Evolutionary conservation across 2,329 filamentous ascomycete species (phyloP).

Genomic region (Colletotrichum lentis): DNA sequence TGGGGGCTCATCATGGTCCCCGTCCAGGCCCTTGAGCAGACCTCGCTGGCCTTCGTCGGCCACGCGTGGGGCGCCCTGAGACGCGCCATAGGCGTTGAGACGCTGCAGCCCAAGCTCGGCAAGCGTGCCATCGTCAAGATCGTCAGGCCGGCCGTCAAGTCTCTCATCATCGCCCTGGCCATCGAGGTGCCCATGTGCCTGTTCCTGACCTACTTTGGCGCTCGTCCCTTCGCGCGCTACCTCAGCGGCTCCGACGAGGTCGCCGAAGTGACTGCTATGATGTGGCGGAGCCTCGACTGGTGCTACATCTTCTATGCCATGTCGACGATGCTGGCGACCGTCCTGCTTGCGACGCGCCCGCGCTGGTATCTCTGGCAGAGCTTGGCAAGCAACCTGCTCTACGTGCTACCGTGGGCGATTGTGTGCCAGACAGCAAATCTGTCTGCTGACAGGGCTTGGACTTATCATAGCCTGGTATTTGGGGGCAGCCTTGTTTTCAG

Average conservation of each 20-base stretch:
- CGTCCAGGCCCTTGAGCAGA: slow-evolving; percentile 71
- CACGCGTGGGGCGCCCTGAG: slow-evolving; percentile 69
- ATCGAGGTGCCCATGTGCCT: slow-evolving; percentile 71
- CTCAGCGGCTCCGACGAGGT: slow-evolving; percentile 66
- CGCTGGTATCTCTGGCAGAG: slow-evolving; percentile 75
- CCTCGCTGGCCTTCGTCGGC: slow-evolving; percentile 70
- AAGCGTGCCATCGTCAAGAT: slow-evolving; percentile 49
- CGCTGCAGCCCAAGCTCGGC: slow-evolving; percentile 37
- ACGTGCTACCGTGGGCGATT: slow-evolving; percentile 76
- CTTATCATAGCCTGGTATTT: slow-evolving; percentile 72
- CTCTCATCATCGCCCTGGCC: slow-evolving; percentile 60
- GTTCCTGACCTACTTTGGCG: slow-evolving; percentile 67
- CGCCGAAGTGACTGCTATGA: slow-evolving; percentile 67
- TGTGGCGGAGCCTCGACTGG: slow-evolving; percentile 71
- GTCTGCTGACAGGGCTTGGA: slow-evolving; percentile 67
- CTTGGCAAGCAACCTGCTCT: slow-evolving; percentile 71
- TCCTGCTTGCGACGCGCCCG: slow-evolving; percentile 70
- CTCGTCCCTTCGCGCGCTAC: slow-evolving; percentile 67
- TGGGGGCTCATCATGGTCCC: slow-evolving; percentile 81
- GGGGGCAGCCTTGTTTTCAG: slow-evolving; percentile 74
- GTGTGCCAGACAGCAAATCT: slow-evolving; percentile 61
- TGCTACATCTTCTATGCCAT: slow-evolving; percentile 76
- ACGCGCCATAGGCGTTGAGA: slow-evolving; percentile 41
- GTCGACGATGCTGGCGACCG: slow-evolving; percentile 69
- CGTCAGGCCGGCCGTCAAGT: slow-evolving; percentile 60